Percentiles rank a stretch among this genome's conserved stretches.
These are phyloP conservation scores for Tremella fuciformis DNA, from an alignment of 768 basidiomycete species.

Conservation along the genomic window DNA sequence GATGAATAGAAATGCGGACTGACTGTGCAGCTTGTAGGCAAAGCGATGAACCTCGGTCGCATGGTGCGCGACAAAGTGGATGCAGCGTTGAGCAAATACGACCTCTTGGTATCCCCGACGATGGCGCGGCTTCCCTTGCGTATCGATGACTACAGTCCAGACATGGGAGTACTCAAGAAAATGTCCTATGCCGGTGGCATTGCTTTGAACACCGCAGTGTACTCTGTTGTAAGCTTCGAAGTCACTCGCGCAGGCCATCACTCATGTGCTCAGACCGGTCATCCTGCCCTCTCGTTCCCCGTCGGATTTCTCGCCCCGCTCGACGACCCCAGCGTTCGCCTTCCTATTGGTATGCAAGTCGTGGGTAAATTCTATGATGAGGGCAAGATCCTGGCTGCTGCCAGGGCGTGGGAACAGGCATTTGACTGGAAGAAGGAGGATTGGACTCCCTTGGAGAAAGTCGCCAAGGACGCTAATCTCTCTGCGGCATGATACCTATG, in stretches of 20 bases:
- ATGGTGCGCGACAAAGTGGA: slow-evolving; percentile 52
- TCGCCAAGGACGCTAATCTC: no score
- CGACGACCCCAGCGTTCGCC: slow-evolving; percentile 29
- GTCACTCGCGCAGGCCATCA: slow-evolving; percentile 18
- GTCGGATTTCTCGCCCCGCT: slow-evolving; percentile 53
- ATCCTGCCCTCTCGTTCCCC: slow-evolving; percentile 55
- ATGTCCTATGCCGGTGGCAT: slow-evolving; percentile 23
- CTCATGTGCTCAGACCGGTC: slow-evolving; percentile 39
- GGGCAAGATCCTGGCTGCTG: slow-evolving; percentile 23
- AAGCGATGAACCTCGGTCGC: slow-evolving; percentile 52
- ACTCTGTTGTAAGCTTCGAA: slow-evolving; percentile 19
- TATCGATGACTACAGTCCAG: slow-evolving; percentile 17
- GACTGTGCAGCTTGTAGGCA: slow-evolving; percentile 39
- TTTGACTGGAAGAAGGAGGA: slow-evolving; percentile 7
- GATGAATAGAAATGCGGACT: no score
- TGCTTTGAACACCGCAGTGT: slow-evolving; percentile 18
- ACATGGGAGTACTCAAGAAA: slow-evolving; percentile 48
- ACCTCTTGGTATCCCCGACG: slow-evolving; percentile 53
- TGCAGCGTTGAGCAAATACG: slow-evolving; percentile 38
- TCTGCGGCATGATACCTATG: no score
- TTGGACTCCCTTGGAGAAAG: no score
- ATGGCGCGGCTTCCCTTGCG: slow-evolving; percentile 11
- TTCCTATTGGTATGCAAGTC: slow-evolving; percentile 56
- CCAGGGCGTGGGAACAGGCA: slow-evolving; percentile 21
- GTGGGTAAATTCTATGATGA: slow-evolving; percentile 47